phyloP scores from a whole-genome alignment of 202 grass and related monocot genomes.

The Carex arenaria region DNA sequence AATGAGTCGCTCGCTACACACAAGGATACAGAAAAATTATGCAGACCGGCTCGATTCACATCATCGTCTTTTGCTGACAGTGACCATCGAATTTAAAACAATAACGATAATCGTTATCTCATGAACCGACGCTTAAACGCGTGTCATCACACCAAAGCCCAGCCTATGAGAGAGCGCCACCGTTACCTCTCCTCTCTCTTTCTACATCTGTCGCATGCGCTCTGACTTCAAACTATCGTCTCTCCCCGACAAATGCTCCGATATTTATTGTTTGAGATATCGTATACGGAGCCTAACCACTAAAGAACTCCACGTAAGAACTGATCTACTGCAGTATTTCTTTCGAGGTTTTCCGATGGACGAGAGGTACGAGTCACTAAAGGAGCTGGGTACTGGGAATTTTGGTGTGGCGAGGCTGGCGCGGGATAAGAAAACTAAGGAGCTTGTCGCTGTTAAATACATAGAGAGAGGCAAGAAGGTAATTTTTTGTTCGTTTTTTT shows the following conservation, averaged over 20 bases:
- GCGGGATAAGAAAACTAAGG: conserved; percentile 68
- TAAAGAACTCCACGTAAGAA: background rate
- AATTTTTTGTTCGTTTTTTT: background rate
- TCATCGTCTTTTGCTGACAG: background rate
- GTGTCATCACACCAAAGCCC: conserved; percentile 4
- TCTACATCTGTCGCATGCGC: conserved; percentile 15
- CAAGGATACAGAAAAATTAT: background rate
- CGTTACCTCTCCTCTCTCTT: background rate
- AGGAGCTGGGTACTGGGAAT: conserved; percentile 78
- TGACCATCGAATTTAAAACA: conserved; percentile 11
- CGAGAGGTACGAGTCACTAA: conserved; percentile 78
- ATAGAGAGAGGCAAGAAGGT: conserved; percentile 95
- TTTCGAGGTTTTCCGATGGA: conserved; percentile 37
- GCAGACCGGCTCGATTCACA: background rate
- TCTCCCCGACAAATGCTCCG: conserved; percentile 3
- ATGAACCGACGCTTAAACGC: background rate
- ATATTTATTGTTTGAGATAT: background rate
- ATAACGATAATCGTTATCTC: background rate
- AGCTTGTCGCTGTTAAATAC: conserved; percentile 91
- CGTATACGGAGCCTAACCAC: background rate
- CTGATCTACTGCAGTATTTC: background rate
- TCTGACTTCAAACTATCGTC: background rate
- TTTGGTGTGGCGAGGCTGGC: conserved; percentile 82
- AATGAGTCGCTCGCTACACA: background rate
- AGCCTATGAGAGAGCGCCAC: conserved; percentile 22